A percentile compares a stretch with the other conserved stretches of the same genome.
Conservation (phyloP, 352 stramenopile genomes). For the Phytophthora palmivora region DNA sequence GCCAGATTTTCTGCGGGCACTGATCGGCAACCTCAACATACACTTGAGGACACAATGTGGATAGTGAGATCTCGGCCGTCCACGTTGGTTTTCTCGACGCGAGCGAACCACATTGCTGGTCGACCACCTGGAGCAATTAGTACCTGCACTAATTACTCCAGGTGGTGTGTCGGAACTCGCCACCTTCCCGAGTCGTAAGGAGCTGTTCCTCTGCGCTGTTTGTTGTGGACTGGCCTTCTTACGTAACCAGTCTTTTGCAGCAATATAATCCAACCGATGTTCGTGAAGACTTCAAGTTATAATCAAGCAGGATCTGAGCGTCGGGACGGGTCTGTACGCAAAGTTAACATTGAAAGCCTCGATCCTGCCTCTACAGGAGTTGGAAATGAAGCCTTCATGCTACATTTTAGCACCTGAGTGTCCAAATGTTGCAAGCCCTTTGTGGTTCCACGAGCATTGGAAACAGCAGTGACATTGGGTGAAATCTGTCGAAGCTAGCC, state of each 20-base stretch:
- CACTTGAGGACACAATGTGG: background rate
- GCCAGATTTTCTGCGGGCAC: background rate
- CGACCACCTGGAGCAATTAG: slow-evolving; percentile 16
- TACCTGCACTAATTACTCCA: slow-evolving; percentile 16
- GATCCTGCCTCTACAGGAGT: too few species aligned
- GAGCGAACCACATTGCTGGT: slow-evolving; percentile 16
- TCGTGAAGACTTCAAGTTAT: too few species aligned
- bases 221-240: slow-evolving; percentile 4
- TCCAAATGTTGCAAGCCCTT: too few species aligned
- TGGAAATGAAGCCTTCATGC: too few species aligned
- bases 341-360: too few species aligned
- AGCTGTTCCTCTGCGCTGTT: slow-evolving; percentile 9
- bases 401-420: too few species aligned
- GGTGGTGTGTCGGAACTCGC: slow-evolving; percentile 26
- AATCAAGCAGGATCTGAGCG: too few species aligned
- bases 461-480: too few species aligned
- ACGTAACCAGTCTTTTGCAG: slow-evolving; percentile 7
- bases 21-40: slow-evolving; percentile 11
- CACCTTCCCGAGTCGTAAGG: background rate
- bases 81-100: background rate
- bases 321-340: too few species aligned
- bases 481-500: too few species aligned
- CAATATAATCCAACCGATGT: slow-evolving; percentile 8
- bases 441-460: too few species aligned
- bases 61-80: background rate